phyloP scores from a whole-genome alignment of 2,329 filamentous ascomycete genomes.

The Trichoderma oligosporum region DNA sequence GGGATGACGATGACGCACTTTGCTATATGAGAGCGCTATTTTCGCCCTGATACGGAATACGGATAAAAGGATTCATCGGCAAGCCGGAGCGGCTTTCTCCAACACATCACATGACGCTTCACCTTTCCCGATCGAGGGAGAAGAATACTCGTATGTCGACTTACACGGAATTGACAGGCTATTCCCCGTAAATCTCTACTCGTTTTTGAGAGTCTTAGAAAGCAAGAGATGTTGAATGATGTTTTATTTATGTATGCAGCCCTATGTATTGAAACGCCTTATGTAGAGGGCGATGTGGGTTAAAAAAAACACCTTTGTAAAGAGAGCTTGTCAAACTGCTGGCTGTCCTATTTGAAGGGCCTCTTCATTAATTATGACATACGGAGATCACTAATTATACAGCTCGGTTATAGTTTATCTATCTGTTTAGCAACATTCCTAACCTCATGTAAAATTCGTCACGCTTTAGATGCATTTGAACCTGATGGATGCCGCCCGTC shows the following conservation, averaged over 20 bases:
- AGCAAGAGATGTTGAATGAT: no score
- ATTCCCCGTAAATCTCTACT: no score
- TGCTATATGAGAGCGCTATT: background rate
- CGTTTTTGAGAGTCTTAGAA: no score
- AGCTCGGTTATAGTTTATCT: background rate
- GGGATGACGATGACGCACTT: background rate
- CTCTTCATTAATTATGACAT: background rate
- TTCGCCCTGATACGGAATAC: background rate
- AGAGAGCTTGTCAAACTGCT: background rate
- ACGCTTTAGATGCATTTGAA: background rate
- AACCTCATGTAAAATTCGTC: background rate
- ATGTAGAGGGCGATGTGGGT: no score
- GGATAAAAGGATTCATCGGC: slow-evolving; percentile 3
- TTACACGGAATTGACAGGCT: no score
- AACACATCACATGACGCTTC: slow-evolving; percentile 13
- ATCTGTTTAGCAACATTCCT: background rate
- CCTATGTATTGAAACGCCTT: no score
- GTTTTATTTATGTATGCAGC: no score
- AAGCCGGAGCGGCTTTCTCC: background rate
- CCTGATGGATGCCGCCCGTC: background rate
- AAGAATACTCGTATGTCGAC: background rate
- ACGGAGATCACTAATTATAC: no score
- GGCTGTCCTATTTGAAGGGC: background rate
- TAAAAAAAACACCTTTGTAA: background rate
- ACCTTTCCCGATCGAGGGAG: slow-evolving; percentile 3